Evolutionary conservation across 1,284 basidiomycete species (phyloP), one percentile per base, ranked within the genome.

Genomic region (Vanrija humicola): DNA sequence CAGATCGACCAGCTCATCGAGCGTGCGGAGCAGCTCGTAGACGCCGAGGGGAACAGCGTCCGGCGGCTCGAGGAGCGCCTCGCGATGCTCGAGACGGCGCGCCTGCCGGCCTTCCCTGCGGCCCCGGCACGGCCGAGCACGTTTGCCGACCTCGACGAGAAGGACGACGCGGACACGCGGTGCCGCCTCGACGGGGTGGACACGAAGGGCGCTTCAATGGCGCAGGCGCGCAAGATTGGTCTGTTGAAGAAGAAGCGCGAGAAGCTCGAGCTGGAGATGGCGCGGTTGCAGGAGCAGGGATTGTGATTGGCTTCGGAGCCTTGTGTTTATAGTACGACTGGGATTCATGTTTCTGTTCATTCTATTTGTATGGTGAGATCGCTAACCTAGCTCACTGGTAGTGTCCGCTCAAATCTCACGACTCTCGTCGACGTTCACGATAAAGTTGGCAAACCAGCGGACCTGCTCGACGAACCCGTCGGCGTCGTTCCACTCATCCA

Each of bases 1-100:
- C 69, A 76, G 50, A 74, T 77, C 50, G 70, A 75, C 26, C 49
- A 59, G 15, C 64, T 77, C 15, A 69, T 77, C 23, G 46, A 60
- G 7, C 64, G 67, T 43, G 66, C 71, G 8, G 73, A 70, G 45
- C 42, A 48, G 14, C 50, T 65, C 10, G 57, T 77, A 0, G 52
- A 64, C 19, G 54, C 50, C 5, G 63, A 74, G 21, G 48, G 60
- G 9, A 50, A 46, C 10, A 59, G 63, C 39, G 55, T 72, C 23
- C 53, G 52, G 5, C 60, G 65, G 12, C 52, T 77, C 26, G 68
- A 73, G 55, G 70, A 73, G 45, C 59, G 69, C 23, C 29, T 54
- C 0, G 43, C 42, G 16, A 43, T 43, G 38, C 34, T 54, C 23
- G 43, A 54, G 43, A 25, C 34, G 8, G 42, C 47, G n/a, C 29